Conservation (phyloP, 1,139 yeast genomes). For the Saccharomycopsis phalli region DNA sequence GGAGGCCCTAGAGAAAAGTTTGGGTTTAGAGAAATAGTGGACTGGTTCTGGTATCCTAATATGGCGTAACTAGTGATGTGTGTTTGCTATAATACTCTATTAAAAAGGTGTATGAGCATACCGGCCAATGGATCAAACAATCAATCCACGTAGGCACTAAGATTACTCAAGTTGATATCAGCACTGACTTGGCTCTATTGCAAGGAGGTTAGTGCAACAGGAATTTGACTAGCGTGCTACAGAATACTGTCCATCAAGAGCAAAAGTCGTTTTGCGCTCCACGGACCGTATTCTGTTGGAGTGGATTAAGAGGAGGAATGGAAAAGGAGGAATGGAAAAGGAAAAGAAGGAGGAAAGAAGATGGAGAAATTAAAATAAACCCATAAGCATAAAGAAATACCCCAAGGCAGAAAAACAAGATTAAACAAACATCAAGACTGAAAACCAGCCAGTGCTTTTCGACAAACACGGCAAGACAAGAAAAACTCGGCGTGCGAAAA, state of each 20-base stretch:
- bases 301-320: background rate
- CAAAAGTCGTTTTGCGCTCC: too few relatives aligned
- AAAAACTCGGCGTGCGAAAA: too few relatives aligned
- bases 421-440: too few relatives aligned
- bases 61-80: too few relatives aligned
- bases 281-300: too few relatives aligned
- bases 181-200: slow-evolving; percentile 21
- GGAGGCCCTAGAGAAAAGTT: too few relatives aligned
- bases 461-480: too few relatives aligned
- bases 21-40: too few relatives aligned
- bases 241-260: background rate
- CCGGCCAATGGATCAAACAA: slow-evolving; percentile 18
- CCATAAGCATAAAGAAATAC: background rate
- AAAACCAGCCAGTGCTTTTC: too few relatives aligned
- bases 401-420: too few relatives aligned
- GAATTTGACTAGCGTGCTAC: slow-evolving; percentile 20
- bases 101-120: slow-evolving; percentile 17
- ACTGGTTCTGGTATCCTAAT: too few relatives aligned
- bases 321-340: background rate
- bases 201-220: slow-evolving; percentile 18
- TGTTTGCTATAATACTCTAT: too few relatives aligned
- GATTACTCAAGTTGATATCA: slow-evolving; percentile 18
- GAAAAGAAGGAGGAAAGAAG: background rate
- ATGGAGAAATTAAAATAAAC: background rate
- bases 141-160: slow-evolving; percentile 17